phyloP scores from a whole-genome alignment of 2,329 filamentous ascomycete genomes.

The Beauveria caledonica region DNA sequence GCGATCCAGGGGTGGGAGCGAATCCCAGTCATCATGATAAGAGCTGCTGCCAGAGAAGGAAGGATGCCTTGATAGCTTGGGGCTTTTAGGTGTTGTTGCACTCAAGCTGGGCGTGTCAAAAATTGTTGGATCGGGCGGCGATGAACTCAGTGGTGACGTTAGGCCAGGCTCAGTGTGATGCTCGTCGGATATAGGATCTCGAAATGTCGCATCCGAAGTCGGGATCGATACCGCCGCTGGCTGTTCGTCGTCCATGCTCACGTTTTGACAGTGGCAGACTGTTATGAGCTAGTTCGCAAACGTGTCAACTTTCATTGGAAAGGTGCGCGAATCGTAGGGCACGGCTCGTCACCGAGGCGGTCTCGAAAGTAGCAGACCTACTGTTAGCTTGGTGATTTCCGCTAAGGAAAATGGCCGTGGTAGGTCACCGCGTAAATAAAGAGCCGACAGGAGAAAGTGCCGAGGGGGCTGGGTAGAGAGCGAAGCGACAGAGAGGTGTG shows the following conservation, averaged over 20 bases:
- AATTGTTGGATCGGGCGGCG: slow-evolving; percentile 35
- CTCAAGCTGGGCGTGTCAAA: slow-evolving; percentile 44
- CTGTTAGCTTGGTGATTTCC: neutral
- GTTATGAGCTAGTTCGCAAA: neutral
- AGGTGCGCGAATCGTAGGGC: neutral
- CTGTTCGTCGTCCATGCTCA: slow-evolving; percentile 20
- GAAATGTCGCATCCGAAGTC: slow-evolving; percentile 29
- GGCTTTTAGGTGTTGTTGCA: slow-evolving; percentile 38
- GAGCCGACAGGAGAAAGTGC: neutral
- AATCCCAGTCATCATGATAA: slow-evolving; percentile 84
- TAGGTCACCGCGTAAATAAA: neutral
- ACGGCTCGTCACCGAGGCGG: neutral
- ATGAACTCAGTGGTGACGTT: slow-evolving; percentile 33
- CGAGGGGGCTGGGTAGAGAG: neutral
- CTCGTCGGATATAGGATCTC: slow-evolving; percentile 29
- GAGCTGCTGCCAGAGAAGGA: slow-evolving; percentile 79
- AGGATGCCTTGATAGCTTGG: slow-evolving; percentile 61
- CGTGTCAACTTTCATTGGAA: neutral
- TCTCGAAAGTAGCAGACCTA: neutral
- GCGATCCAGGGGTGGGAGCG: slow-evolving; percentile 79
- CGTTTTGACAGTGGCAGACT: neutral
- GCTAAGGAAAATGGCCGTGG: neutral
- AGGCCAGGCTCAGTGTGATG: slow-evolving; percentile 33
- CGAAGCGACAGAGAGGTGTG: neutral
- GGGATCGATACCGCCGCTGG: slow-evolving; percentile 2